These are phyloP conservation scores for Bruguiera parviflora DNA, from an alignment of 345 rosid genomes.

Conservation along the genomic window DNA sequence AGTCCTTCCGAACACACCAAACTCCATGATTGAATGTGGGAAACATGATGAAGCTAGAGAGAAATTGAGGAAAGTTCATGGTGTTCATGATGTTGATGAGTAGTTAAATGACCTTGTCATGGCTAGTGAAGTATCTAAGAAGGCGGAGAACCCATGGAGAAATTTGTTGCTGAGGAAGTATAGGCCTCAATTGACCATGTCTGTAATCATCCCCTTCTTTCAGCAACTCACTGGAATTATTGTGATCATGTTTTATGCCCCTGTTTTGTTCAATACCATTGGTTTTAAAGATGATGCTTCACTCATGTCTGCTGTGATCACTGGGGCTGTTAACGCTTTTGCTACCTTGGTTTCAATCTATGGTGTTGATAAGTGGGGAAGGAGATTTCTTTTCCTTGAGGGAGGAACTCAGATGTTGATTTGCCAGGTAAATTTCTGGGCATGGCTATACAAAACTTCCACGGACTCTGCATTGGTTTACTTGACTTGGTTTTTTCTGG, in stretches of 20 bases:
- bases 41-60: slow-evolving; percentile 51
- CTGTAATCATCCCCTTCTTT: slow-evolving; percentile 61
- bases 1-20: slow-evolving; percentile 88
- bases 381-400: slow-evolving; percentile 74
- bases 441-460: background rate
- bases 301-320: slow-evolving; percentile 79
- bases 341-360: slow-evolving; percentile 75
- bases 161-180: slow-evolving; percentile 76
- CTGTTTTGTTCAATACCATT: slow-evolving; percentile 74
- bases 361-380: slow-evolving; percentile 83
- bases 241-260: slow-evolving; percentile 88
- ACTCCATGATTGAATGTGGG: slow-evolving; percentile 93
- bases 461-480: background rate
- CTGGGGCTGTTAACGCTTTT: slow-evolving; percentile 58
- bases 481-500: no score
- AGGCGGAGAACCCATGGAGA: slow-evolving; percentile 75
- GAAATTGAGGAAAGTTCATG: slow-evolving; percentile 64
- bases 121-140: slow-evolving; percentile 71
- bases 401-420: slow-evolving; percentile 85
- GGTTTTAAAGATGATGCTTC: slow-evolving; percentile 67
- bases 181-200: slow-evolving; percentile 78
- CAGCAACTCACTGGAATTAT: slow-evolving; percentile 88
- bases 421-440: slow-evolving; percentile 53
- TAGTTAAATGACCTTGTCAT: slow-evolving; percentile 69
- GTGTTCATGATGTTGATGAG: slow-evolving; percentile 64